phyloP scores from a whole-genome alignment of 2,329 filamentous ascomycete species.

The Aureobasidium mangrovei region DNA sequence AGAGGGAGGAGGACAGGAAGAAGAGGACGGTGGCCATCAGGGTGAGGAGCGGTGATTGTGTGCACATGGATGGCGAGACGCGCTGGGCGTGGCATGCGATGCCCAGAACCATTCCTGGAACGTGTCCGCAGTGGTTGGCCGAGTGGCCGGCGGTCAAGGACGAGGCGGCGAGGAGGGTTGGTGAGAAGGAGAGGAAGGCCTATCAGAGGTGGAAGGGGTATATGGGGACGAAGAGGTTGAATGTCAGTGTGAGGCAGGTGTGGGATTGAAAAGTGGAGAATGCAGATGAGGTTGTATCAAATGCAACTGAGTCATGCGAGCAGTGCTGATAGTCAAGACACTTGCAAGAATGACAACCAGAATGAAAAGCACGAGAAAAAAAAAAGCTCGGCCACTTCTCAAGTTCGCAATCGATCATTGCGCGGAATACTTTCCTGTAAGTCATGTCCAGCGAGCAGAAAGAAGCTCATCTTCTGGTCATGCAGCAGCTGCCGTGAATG shows the following conservation, averaged over 20 bases:
- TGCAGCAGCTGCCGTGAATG: too few relatives aligned
- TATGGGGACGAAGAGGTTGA: slow-evolving; percentile 33
- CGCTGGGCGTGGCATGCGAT: slow-evolving; percentile 19
- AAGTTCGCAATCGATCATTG: too few relatives aligned
- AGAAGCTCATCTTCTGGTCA: too few relatives aligned
- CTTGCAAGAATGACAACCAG: too few relatives aligned
- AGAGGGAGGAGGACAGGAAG: slow-evolving; percentile 21
- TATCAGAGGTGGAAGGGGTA: slow-evolving; percentile 33
- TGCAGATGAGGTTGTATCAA: too few relatives aligned
- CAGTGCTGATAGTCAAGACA: too few relatives aligned
- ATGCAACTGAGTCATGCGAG: too few relatives aligned
- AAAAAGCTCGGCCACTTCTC: too few relatives aligned
- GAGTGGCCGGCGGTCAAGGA: slow-evolving; percentile 24
- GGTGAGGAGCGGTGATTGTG: slow-evolving; percentile 15
- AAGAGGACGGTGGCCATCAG: slow-evolving; percentile 15
- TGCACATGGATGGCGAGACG: slow-evolving; percentile 15
- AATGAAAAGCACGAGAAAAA: too few relatives aligned
- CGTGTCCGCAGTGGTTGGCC: slow-evolving; percentile 14
- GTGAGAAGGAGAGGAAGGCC: slow-evolving; percentile 18
- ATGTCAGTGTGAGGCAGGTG: slow-evolving; percentile 33
- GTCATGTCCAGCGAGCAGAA: too few relatives aligned
- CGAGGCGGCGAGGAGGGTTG: slow-evolving; percentile 21
- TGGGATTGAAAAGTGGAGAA: slow-evolving; percentile 24
- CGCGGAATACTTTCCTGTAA: too few relatives aligned
- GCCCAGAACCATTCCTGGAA: slow-evolving; percentile 16